Evolutionary conservation across 1,284 basidiomycete species (phyloP), one percentile per base, ranked within the genome.

Genomic region (Pseudozyma thailandica): DNA sequence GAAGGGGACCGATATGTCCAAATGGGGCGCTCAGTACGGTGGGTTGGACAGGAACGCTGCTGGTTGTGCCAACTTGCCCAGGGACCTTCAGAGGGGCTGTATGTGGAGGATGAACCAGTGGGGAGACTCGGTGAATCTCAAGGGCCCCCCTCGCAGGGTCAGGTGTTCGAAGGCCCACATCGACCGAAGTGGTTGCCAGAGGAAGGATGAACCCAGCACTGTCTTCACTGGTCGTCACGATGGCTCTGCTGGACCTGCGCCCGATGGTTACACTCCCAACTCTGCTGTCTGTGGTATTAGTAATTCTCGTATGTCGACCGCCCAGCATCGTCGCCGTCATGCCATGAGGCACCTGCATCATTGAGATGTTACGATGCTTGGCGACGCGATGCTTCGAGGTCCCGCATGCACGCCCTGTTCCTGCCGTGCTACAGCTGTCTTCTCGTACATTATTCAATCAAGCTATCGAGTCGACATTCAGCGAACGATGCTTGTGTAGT

Each of bases 101-200:
- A 18, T 51, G 44, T 70, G 66, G 66, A 35, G 60, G 20, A 63
- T 70, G 60, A 44, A 45, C 23, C 43, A 70, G 2, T 70, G 66
- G 66, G 66, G 60, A 7, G 43, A 60, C 38, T 63, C 60, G 25
- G 50, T 59, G 13, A 44, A 47, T 1, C 45, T 70, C 28, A 28
- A 47, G 16, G 56, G 50, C 18, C 47, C 35, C 6, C 60, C 66
- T 23, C 38, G 35, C 9, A 46, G 66, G 18, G 60, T 64, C 9
- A 51, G 42, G 16, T 70, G 66, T 43, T 59, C 66, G 12, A 55
- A 64, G 56, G 60, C 48, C n/a, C 66, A 70, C 41, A 70, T 70
- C 28, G 66, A 70, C 45, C 48, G 60, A 20, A 45, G 52, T 23
- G 66, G 66, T 15, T 70, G 66, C 39, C 66, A 70, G 50, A 54